Evolutionary conservation across 345 rosid genomes (phyloP).

Genomic region (Pugionium dolabratum): DNA sequence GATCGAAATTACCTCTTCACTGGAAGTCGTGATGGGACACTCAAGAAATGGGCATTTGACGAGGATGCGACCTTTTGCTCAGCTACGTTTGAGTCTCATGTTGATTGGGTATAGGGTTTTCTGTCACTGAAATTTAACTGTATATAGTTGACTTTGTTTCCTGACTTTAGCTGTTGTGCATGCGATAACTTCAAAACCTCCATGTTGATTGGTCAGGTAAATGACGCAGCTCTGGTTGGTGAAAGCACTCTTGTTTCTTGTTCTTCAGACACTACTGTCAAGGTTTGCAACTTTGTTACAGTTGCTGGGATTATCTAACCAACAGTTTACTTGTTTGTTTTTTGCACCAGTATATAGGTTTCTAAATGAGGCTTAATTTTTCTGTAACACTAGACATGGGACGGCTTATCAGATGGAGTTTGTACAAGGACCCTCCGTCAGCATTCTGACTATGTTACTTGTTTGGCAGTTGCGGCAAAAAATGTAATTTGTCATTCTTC

Average conservation of each 20-base stretch:
- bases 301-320: conserved; percentile 16
- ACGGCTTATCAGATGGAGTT: conserved; percentile 80
- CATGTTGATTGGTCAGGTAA: conserved; percentile 60
- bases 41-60: conserved; percentile 87
- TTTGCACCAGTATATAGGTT: conserved; percentile 15
- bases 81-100: conserved; percentile 98
- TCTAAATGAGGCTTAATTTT: conserved; percentile 17
- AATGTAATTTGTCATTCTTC: conserved; percentile 68
- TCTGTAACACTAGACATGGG: conserved; percentile 66
- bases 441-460: conserved; percentile 95
- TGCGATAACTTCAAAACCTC: conserved; percentile 14
- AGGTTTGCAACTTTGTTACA: conserved; percentile 53
- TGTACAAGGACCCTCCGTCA: conserved; percentile 88
- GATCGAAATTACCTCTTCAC: conserved; percentile 70
- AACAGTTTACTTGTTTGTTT: conserved; percentile 4
- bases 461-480: conserved; percentile 83
- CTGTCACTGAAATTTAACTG: conserved; percentile 13
- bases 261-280: conserved; percentile 90
- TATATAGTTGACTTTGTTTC: neutral
- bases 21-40: conserved; percentile 98
- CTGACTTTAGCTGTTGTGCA: neutral
- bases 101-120: conserved; percentile 80
- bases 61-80: conserved; percentile 74
- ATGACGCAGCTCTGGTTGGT: conserved; percentile 77
- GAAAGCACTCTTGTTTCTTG: conserved; percentile 90